These are phyloP conservation scores for Lathyrus sativus DNA, from an alignment of 306 rosid genomes.

Conservation along the genomic window DNA sequence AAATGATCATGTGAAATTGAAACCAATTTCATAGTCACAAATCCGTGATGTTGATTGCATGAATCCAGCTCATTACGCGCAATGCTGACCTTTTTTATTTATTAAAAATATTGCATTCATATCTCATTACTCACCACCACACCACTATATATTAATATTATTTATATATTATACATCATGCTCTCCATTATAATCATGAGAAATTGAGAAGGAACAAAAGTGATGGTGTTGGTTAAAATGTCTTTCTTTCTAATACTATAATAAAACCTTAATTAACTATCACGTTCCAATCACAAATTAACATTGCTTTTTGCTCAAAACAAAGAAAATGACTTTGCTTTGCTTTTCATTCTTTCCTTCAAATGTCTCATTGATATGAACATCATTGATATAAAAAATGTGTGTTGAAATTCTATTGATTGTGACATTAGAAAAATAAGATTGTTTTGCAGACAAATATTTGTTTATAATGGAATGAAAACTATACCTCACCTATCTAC, in stretches of 20 bases:
- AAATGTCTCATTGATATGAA: background rate
- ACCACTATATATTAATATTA: background rate
- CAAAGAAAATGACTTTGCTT: background rate
- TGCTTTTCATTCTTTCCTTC: background rate
- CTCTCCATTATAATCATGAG: slow-evolving; percentile 23
- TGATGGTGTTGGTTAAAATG: slow-evolving; percentile 17
- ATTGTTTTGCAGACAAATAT: too few species aligned
- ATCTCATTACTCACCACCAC: background rate
- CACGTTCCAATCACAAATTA: background rate
- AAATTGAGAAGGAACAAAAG: background rate
- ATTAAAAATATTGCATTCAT: slow-evolving; percentile 1
- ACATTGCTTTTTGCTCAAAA: background rate
- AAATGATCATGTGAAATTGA: background rate
- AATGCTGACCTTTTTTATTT: slow-evolving; percentile 29
- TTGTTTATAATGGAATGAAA: too few species aligned
- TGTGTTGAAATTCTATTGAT: too few species aligned
- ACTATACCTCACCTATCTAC: too few species aligned
- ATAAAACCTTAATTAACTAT: slow-evolving; percentile 2
- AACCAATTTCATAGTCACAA: slow-evolving; percentile 12
- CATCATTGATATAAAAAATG: too few species aligned
- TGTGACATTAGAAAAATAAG: too few species aligned
- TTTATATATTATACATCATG: slow-evolving; percentile 17
- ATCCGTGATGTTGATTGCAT: slow-evolving; percentile 27
- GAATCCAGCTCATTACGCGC: slow-evolving; percentile 40
- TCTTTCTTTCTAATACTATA: slow-evolving; percentile 28